These are phyloP conservation scores for Centaurea solstitialis DNA, from an alignment of 129 eudicot species.

Conservation along the genomic window DNA sequence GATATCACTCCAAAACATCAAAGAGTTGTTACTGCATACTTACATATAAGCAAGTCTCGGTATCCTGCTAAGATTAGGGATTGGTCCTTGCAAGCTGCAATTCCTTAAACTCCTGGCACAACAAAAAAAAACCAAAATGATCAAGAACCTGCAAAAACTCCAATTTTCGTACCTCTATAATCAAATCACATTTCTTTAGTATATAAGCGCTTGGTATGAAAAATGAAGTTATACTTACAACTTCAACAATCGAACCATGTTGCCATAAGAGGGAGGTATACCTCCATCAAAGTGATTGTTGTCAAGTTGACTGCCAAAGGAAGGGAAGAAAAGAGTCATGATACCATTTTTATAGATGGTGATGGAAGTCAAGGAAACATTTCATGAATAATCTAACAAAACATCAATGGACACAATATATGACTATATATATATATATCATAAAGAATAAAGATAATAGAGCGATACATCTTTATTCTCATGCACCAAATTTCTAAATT, in stretches of 20 bases:
- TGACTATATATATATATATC: not conserved
- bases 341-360: not conserved
- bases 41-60: constrained; percentile 68
- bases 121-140: constrained; percentile 19
- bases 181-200: not conserved
- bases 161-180: not conserved
- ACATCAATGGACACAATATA: not conserved
- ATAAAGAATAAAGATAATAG: not conserved
- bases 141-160: not conserved
- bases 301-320: constrained; percentile 84
- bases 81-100: constrained; percentile 74
- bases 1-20: constrained; percentile 6
- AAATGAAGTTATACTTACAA: constrained; percentile 57
- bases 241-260: constrained; percentile 68
- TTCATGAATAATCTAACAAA: not conserved
- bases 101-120: constrained; percentile 86
- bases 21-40: constrained; percentile 18
- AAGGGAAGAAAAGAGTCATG: constrained; percentile 5
- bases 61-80: constrained; percentile 78
- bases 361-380: not conserved
- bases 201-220: not conserved
- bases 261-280: constrained; percentile 66
- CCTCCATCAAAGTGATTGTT: constrained; percentile 79
- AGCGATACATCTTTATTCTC: not conserved
- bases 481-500: constrained; percentile 12